Conservation (phyloP, 2,329 filamentous ascomycete species). For the Chrysosporium queenslandicum region DNA sequence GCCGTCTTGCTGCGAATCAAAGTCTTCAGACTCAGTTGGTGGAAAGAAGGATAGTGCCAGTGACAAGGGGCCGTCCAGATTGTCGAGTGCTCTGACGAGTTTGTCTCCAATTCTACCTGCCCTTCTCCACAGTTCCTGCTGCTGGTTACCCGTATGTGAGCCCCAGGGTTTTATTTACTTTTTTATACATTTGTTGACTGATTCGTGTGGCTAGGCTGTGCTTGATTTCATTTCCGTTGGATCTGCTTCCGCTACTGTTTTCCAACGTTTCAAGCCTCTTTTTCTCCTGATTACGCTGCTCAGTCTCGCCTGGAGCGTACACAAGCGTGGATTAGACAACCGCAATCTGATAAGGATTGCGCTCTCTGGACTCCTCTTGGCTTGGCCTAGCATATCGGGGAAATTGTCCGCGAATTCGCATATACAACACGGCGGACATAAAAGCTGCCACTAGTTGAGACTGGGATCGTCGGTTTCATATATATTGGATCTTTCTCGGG, state of each 20-base stretch:
- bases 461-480: neutral
- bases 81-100: slow-evolving; percentile 4
- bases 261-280: slow-evolving; percentile 12
- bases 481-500: neutral
- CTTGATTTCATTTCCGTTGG: slow-evolving; percentile 17
- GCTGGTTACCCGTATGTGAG: slow-evolving; percentile 16
- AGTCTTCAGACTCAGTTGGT: neutral
- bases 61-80: neutral
- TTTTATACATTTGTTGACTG: neutral
- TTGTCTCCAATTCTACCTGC: slow-evolving; percentile 14
- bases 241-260: slow-evolving; percentile 14
- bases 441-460: slow-evolving; percentile 12
- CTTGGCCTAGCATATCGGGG: slow-evolving; percentile 13
- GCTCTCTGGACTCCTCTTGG: slow-evolving; percentile 13
- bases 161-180: neutral
- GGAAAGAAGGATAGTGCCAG: slow-evolving; percentile 1
- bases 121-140: slow-evolving; percentile 17
- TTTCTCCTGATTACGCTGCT: slow-evolving; percentile 16
- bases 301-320: slow-evolving; percentile 14
- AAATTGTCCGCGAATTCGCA: neutral
- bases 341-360: slow-evolving; percentile 13
- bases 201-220: slow-evolving; percentile 4
- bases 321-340: slow-evolving; percentile 12
- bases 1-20: neutral
- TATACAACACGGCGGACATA: slow-evolving; percentile 5